These are phyloP conservation scores for Parsonsia alboflavescens DNA, from an alignment of 257 asterid species.

Conservation along the genomic window DNA sequence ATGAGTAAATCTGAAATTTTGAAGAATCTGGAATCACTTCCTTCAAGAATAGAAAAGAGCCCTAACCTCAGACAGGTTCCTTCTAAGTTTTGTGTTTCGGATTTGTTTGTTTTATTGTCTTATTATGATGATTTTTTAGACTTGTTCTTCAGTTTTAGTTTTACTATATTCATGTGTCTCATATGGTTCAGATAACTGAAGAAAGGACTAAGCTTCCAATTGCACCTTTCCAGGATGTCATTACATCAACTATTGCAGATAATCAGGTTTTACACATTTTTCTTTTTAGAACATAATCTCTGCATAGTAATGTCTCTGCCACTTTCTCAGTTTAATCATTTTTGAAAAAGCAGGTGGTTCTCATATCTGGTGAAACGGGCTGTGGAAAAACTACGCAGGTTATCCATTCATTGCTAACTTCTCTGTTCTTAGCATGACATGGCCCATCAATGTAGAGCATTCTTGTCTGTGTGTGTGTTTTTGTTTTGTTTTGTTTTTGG, in stretches of 20 bases:
- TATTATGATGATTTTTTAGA: not conserved
- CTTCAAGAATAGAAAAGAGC: slow-evolving; percentile 44
- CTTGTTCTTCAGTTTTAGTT: not conserved
- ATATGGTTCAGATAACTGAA: slow-evolving; percentile 49
- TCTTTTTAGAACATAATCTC: not conserved
- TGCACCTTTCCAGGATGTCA: slow-evolving; percentile 62
- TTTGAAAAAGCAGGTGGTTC: slow-evolving; percentile 63
- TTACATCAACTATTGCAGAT: slow-evolving; percentile 59
- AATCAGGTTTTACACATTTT: slow-evolving; percentile 54
- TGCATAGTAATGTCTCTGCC: not conserved
- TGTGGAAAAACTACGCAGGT: slow-evolving; percentile 98
- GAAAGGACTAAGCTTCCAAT: slow-evolving; percentile 85
- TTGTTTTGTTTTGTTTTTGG: not conserved
- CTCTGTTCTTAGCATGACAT: slow-evolving; percentile 5
- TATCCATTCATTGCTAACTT: slow-evolving; percentile 10
- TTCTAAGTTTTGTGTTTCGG: not conserved
- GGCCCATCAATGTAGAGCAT: not conserved
- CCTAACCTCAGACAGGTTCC: slow-evolving; percentile 60
- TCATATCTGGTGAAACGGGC: slow-evolving; percentile 96
- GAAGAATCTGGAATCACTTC: slow-evolving; percentile 44
- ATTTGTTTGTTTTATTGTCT: not conserved
- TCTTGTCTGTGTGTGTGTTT: not conserved
- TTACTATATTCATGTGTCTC: slow-evolving; percentile 3
- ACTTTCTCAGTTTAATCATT: slow-evolving; percentile 14
- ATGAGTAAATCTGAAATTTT: slow-evolving; percentile 48